Evolutionary conservation across 108 stramenopile species (phyloP), one percentile per base, ranked within the genome.

Genomic region (Chaetoceros tenuissimus): DNA sequence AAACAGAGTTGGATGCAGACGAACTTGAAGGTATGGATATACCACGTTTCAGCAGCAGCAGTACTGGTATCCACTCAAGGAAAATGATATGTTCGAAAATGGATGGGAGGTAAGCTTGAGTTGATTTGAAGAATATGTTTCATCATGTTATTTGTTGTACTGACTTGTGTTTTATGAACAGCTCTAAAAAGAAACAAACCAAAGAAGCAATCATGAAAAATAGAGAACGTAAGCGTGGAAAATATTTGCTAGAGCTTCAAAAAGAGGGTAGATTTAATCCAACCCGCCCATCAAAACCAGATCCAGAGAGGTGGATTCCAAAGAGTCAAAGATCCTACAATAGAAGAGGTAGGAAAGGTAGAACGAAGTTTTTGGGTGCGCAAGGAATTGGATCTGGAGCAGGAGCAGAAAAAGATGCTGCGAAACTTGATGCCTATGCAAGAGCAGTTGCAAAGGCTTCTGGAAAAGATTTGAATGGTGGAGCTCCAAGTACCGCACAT

Each of bases 281-380:
- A 2, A 79, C 76, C 55, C 84, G 85, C 57, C 72, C 82, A 17
- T 61, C 74, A 29, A 76, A 79, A 63, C 96, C 96, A 3, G 87
- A 97, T 76, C 94, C 96, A 19, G 96, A 97, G 71, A 87, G 96
- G 40, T 97, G 96, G 96, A 80, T 97, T 20, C 90, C 94, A 24
- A 91, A 94, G 62, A 81, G 81, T 58, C 94, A 94, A 68, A 69
- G 96, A 57, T 82, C 80, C 17, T 81, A 84, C 59, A 82, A 81
- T 58, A 80, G 87, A 47, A 68, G 87, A 43, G 71, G 73, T 45
- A 68, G 75, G 23, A 49, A 69, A 24, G 60, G 68, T 34, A 62
- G 72, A 29, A 66, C 71, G 60, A 69, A 78, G 30, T 81, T 82
- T 44, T 57, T 79, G 28, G 92, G 92, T 24, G 86, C 81, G 24